Conservation (phyloP, 345 rosid genomes). For the Linum usitatissimum region DNA sequence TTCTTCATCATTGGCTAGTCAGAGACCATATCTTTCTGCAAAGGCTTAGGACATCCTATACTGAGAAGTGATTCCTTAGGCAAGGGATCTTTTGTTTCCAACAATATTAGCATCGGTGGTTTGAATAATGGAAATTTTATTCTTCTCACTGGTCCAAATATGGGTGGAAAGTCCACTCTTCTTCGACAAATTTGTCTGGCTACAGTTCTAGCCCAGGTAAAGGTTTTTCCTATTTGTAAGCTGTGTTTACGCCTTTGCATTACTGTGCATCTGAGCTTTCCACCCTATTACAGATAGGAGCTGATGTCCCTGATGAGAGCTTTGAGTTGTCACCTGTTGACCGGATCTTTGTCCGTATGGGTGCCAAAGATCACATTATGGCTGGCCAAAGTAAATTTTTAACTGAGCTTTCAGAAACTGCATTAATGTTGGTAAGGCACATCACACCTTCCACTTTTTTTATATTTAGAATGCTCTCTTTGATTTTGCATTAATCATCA, state of each 20-base stretch:
- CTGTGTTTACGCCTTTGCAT: slow-evolving; percentile 4
- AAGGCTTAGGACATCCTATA: slow-evolving; percentile 81
- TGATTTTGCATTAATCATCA: neutral
- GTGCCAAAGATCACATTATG: slow-evolving; percentile 57
- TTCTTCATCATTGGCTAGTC: slow-evolving; percentile 32
- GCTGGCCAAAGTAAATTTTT: slow-evolving; percentile 87
- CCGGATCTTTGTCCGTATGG: slow-evolving; percentile 87
- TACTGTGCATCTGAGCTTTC: slow-evolving; percentile 10
- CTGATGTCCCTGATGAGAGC: slow-evolving; percentile 87
- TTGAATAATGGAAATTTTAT: slow-evolving; percentile 55
- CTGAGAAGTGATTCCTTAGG: slow-evolving; percentile 83
- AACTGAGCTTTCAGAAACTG: slow-evolving; percentile 98
- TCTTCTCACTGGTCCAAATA: slow-evolving; percentile 97
- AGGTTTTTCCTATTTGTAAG: slow-evolving; percentile 4
- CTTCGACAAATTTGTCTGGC: slow-evolving; percentile 97
- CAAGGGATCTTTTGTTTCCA: slow-evolving; percentile 81
- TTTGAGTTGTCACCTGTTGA: slow-evolving; percentile 78
- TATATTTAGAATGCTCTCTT: neutral
- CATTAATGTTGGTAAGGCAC: slow-evolving; percentile 67
- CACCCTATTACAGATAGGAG: slow-evolving; percentile 51
- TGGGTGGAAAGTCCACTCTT: slow-evolving; percentile 99
- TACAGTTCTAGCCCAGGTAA: slow-evolving; percentile 88
- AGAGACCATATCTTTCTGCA: slow-evolving; percentile 54
- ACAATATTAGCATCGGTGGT: slow-evolving; percentile 68
- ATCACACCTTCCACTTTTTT: neutral